Base-by-base conservation (phyloP, 2,329 filamentous ascomycete species). In the Tothia fuscella region DNA sequence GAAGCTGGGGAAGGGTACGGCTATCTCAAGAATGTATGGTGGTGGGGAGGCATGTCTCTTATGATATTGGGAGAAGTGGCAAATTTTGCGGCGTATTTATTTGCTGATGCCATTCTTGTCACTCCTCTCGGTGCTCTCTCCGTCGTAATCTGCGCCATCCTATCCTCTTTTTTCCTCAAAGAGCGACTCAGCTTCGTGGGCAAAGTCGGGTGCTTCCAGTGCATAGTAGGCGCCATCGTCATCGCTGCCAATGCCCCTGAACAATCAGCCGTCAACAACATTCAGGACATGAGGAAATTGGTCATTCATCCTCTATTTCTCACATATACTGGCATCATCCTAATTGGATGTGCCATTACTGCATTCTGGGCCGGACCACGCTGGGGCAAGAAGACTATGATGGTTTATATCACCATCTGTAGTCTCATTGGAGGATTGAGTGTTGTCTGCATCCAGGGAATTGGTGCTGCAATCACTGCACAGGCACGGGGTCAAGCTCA, bases 21-120 rank as follows among this genome's bases (percentile, higher is more conserved):
- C 47, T 98, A 96, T 59, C 76, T 98, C 53, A 94, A 93, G 66
- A 96, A 96, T 55, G 70, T 70, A 16, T 94, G 75, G 67, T 98
- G 91, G 91, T 98, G 91, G 91, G 62, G 68, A 2, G 91, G 91
- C 52, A 96, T 98, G 91, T 87, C 69, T 0, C 71, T 96, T 45
- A 96, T 98, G 91, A 94, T 96, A 52, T 54, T 96, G 32, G 91
- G 91, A 51, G 91, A 98, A 62, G 76, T 94, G 43, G 93, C 86
- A 74, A 98, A 98, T 64, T 93, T 96, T 59, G 85, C 89, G 57
- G 91, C 91, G 41, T 96, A 96, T 57, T 85, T 87, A 43, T 96
- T 96, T 54, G 91, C 91, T 48, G 91, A 96, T 60, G 89, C 89
- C 46, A 95, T 96, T 52, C 68, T 96, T 48, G 89, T 96, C 42